Percentiles rank a stretch among this genome's conserved stretches.
These are phyloP conservation scores for Rutstroemia sp. DNA, from an alignment of 2,329 filamentous ascomycete genomes.

Conservation along the genomic window DNA sequence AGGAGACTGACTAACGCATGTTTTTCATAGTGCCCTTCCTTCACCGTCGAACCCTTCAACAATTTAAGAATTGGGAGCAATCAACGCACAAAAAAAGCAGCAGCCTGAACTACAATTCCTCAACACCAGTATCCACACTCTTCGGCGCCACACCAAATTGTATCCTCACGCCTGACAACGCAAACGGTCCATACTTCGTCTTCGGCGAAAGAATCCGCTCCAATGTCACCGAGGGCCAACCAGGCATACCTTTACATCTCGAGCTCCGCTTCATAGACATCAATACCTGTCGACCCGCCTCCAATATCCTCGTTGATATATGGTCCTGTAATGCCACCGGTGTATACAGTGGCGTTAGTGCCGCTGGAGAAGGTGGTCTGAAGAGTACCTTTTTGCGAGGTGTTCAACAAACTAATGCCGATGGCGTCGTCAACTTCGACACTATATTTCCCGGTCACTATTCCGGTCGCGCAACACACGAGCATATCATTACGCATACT, in stretches of 20 bases:
- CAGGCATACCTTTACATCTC: slow-evolving; percentile 41
- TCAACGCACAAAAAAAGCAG: not conserved
- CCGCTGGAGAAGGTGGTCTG: slow-evolving; percentile 32
- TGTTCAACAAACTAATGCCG: slow-evolving; percentile 34
- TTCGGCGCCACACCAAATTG: slow-evolving; percentile 40
- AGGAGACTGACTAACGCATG: not conserved
- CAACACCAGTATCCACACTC: slow-evolving; percentile 9
- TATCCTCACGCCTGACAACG: slow-evolving; percentile 43
- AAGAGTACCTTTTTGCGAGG: slow-evolving; percentile 37
- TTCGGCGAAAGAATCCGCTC: slow-evolving; percentile 33
- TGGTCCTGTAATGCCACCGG: slow-evolving; percentile 37
- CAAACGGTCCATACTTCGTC: slow-evolving; percentile 44
- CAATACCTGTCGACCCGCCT: slow-evolving; percentile 32
- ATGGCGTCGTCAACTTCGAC: slow-evolving; percentile 37
- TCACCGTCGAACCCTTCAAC: slow-evolving; percentile 7
- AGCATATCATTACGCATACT: slow-evolving; percentile 30
- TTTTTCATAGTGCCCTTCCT: not conserved
- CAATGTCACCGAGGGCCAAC: slow-evolving; percentile 40
- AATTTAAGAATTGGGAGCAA: slow-evolving; percentile 7
- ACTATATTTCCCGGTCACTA: slow-evolving; percentile 41
- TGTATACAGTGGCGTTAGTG: slow-evolving; percentile 40
- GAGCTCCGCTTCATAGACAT: slow-evolving; percentile 47
- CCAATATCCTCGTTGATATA: slow-evolving; percentile 40
- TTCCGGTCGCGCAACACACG: slow-evolving; percentile 38
- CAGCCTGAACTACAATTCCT: slow-evolving; percentile 4